Evolutionary conservation across 2,329 filamentous ascomycete species (phyloP).

Genomic region (Hirsutella minnesotensis): DNA sequence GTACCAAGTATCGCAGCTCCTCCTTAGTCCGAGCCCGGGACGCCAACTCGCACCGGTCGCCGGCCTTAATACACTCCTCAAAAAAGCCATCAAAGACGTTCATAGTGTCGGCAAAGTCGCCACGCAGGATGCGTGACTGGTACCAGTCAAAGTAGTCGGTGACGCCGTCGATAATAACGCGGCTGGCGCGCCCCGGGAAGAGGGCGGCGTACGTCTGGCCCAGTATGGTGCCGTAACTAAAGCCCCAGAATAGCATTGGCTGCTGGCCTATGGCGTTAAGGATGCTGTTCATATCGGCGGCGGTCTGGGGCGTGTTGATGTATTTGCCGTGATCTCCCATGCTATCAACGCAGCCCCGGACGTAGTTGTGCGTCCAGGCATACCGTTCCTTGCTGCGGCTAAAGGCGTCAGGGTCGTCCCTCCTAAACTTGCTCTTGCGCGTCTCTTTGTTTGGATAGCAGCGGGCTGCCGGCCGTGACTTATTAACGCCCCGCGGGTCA

Average conservation of each 20-base stretch:
- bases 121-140: slow-evolving; percentile 9
- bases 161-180: no score
- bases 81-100: slow-evolving; percentile 20
- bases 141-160: slow-evolving; percentile 22
- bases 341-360: slow-evolving; percentile 27
- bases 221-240: no score
- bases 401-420: no score
- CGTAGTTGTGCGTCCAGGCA: slow-evolving; percentile 28
- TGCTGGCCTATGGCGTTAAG: no score
- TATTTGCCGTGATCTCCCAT: no score
- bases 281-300: no score
- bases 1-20: slow-evolving; percentile 20
- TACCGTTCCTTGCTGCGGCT: slow-evolving; percentile 26
- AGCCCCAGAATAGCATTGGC: no score
- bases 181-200: no score
- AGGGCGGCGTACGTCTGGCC: no score
- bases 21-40: slow-evolving; percentile 22
- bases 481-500: slow-evolving; percentile 32
- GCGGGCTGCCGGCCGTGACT: slow-evolving; percentile 16
- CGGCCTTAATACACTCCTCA: slow-evolving; percentile 27
- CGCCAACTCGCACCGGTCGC: slow-evolving; percentile 30
- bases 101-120: slow-evolving; percentile 17
- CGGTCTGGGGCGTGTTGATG: no score
- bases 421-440: no score
- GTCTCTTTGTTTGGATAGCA: slow-evolving; percentile 34